Conservation (phyloP, 345 rosid species). For the Lepidium africanum region DNA sequence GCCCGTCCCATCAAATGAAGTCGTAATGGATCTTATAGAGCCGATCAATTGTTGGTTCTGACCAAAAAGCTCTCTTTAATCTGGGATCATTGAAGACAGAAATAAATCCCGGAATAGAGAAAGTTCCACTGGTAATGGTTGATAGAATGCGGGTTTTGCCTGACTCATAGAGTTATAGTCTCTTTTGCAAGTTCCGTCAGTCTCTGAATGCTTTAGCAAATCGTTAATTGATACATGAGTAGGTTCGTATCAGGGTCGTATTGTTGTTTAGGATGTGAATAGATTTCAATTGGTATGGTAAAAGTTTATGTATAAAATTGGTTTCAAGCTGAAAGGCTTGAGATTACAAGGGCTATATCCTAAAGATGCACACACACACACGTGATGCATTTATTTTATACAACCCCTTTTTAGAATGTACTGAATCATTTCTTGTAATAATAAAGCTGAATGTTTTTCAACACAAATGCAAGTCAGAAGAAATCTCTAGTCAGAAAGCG, state of each 20-base stretch:
- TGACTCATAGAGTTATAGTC: conserved; percentile 21
- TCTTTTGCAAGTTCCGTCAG: not conserved
- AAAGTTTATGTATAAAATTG: conserved; percentile 21
- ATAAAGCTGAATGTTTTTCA: not conserved
- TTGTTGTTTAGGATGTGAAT: conserved; percentile 35
- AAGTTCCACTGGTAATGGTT: conserved; percentile 11
- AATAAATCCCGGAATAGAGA: conserved; percentile 20
- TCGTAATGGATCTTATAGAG: conserved; percentile 28
- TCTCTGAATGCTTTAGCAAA: conserved; percentile 21
- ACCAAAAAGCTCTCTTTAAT: conserved; percentile 14
- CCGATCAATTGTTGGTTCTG: conserved; percentile 16
- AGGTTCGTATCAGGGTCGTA: conserved; percentile 17
- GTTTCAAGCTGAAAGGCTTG: conserved; percentile 24
- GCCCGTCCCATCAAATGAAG: conserved; percentile 43
- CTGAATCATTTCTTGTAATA: not conserved
- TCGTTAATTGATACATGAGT: conserved; percentile 20
- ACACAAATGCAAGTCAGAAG: not conserved
- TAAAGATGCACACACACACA: not conserved
- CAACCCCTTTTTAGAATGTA: not conserved
- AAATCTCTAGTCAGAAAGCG: not conserved
- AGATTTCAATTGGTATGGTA: conserved; percentile 26
- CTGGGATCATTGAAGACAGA: not conserved
- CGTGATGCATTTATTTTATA: not conserved
- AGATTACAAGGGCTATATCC: not conserved
- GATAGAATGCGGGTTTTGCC: conserved; percentile 17